Evolutionary conservation across 78 protist species (phyloP), one percentile per base, ranked within the genome.

Genomic region (Chrysochromulina parva): DNA sequence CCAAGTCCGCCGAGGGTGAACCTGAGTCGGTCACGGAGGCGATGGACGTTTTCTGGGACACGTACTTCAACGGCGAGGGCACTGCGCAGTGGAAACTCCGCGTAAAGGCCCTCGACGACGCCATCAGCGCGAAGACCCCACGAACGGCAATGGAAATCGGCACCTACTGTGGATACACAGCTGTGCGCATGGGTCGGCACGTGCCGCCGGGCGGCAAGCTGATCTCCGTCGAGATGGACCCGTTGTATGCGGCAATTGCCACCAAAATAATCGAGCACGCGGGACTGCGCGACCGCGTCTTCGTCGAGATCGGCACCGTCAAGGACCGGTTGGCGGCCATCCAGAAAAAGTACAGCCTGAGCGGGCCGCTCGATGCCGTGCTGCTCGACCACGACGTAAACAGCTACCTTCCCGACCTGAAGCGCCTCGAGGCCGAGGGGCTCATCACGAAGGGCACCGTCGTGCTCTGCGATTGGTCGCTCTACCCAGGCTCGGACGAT

Each of bases 11-110:
- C 16, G 82, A 74, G 82, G 82, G 82, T 19, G 82, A 74, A 3
- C 57, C 82, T 22, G 57, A 38, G 14, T 38, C 82, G 24, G 82
- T 74, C 28, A 11, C 48, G 38, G 9, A 74, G 4, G 50, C 82
- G 82, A 74, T 74, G 82, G 82, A 74, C 82, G 82, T 48, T 13
- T 74, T 74, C 55, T 74, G 82, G 82, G 82, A 74, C 82, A 74
- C 82, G 53, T 74, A 74, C 82, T 74, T 74, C 24, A 74, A 74
- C 55, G 82, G 82, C 26, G 82, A 11, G 17, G 82, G 82, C 55
- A 16, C 82, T 10, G 58, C 57, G 26, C 57, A 28, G 55, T 74
- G 82, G 82, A 74, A 74, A 24, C 82, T 74, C 13, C 82, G 82
- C 55, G 57, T 11, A 7, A 1, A 4, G 50, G 89, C 67, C 52